Evolutionary conservation across 164 flowering plant species (phyloP).

Genomic region (Sedum album): DNA sequence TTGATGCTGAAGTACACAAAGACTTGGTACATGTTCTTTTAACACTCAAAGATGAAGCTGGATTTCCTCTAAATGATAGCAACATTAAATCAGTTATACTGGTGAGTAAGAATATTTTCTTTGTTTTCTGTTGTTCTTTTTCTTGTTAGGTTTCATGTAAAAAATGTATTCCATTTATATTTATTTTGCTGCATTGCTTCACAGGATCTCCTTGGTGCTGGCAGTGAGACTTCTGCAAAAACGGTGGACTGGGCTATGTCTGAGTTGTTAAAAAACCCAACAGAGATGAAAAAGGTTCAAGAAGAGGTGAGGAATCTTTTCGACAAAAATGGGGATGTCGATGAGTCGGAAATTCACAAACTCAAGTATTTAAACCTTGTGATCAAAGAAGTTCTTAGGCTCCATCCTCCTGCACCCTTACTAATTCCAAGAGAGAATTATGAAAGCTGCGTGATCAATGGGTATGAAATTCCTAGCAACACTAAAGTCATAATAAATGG

Average conservation of each 20-base stretch:
- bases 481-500: too few species aligned
- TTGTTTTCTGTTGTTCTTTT: too few species aligned
- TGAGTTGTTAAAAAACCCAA: constrained; percentile 9
- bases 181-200: background rate
- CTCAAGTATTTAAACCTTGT: constrained; percentile 3
- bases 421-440: constrained; percentile 6
- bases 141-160: too few species aligned
- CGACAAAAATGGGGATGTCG: constrained; percentile 5
- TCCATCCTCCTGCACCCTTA: constrained; percentile 1
- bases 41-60: constrained; percentile 12
- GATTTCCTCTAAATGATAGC: constrained; percentile 6
- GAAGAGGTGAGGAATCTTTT: constrained; percentile 6
- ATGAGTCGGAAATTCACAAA: constrained; percentile 4
- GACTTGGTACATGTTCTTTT: constrained; percentile 25
- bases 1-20: background rate
- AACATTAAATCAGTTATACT: too few species aligned
- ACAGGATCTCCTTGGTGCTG: constrained; percentile 5
- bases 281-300: constrained; percentile 9
- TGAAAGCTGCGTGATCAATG: constrained; percentile 1
- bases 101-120: background rate
- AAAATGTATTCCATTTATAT: constrained; percentile 5
- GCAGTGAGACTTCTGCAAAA: too few species aligned
- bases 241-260: constrained; percentile 9
- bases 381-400: constrained; percentile 9
- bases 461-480: constrained; percentile 3